A percentile compares a stretch with the other conserved stretches of the same genome.
These are phyloP conservation scores for Canariomyces notabilis DNA, from an alignment of 2,329 filamentous ascomycete genomes.

Conservation along the genomic window DNA sequence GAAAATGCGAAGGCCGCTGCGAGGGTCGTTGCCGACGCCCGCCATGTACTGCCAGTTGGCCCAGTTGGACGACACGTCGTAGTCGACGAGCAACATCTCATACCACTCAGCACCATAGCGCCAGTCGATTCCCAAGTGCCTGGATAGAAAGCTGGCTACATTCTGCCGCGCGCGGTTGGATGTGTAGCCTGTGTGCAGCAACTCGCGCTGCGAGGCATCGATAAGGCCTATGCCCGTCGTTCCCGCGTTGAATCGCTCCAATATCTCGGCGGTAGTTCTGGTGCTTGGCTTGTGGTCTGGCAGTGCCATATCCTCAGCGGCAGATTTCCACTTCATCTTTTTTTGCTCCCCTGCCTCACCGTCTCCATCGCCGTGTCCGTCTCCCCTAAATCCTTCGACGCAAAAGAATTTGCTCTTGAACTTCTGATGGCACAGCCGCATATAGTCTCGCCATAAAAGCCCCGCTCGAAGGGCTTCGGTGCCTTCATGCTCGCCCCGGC, in stretches of 20 bases:
- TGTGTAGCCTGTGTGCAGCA: constrained; percentile 71
- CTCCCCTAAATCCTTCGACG: constrained; percentile 55
- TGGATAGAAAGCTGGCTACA: constrained; percentile 67
- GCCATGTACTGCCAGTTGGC: constrained; percentile 79
- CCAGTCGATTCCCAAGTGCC: constrained; percentile 74
- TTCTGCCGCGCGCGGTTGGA: constrained; percentile 73
- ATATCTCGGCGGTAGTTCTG: constrained; percentile 40
- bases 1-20: constrained; percentile 67
- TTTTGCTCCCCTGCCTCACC: constrained; percentile 24
- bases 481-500: constrained; percentile 66
- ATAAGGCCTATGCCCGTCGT: constrained; percentile 72
- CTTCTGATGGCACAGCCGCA: constrained; percentile 69
- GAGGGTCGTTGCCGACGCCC: constrained; percentile 74
- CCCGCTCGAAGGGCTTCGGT: constrained; percentile 67
- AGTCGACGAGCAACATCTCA: constrained; percentile 68
- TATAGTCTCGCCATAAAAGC: constrained; percentile 75
- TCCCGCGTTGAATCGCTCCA: constrained; percentile 60
- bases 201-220: constrained; percentile 70
- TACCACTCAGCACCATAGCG: constrained; percentile 79
- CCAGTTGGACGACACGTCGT: constrained; percentile 74
- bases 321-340: constrained; percentile 44
- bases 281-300: constrained; percentile 37
- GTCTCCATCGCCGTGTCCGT: constrained; percentile 24
- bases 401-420: constrained; percentile 61
- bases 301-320: constrained; percentile 28